Percentiles rank a stretch among this genome's conserved stretches.
Conservation (phyloP, 495 filamentous ascomycete species). For the Penicillium canariense region DNA sequence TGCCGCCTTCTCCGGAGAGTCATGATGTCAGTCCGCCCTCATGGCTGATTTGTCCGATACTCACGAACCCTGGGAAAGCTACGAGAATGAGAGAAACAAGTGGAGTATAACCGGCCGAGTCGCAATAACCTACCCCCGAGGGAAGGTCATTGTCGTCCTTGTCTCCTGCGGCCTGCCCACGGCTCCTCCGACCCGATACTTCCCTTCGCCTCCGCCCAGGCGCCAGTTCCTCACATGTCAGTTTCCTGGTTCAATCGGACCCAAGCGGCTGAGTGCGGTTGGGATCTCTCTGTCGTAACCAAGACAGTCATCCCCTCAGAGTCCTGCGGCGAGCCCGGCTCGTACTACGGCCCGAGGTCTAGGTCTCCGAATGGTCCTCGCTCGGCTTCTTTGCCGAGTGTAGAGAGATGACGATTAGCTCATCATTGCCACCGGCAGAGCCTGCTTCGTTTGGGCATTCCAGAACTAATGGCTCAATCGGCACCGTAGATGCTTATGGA, state of each 20-base stretch:
- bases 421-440: too few relatives aligned
- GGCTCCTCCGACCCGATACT: not conserved
- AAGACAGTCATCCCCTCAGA: not conserved
- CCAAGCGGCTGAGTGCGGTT: too few relatives aligned
- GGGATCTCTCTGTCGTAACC: not conserved
- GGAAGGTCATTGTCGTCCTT: not conserved
- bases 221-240: not conserved
- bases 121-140: not conserved
- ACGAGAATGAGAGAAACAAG: not conserved
- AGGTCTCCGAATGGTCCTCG: too few relatives aligned
- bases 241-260: not conserved
- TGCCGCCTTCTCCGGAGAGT: constrained; percentile 6
- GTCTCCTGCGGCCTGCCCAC: not conserved
- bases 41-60: constrained; percentile 12
- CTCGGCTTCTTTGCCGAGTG: too few relatives aligned
- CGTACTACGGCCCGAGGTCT: too few relatives aligned
- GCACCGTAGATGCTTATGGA: too few relatives aligned
- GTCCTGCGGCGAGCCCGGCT: not conserved
- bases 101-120: constrained; percentile 2
- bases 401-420: too few relatives aligned
- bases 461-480: too few relatives aligned
- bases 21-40: constrained; percentile 17
- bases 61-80: constrained; percentile 8
- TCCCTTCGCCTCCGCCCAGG: not conserved
- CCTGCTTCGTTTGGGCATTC: too few relatives aligned